phyloP scores from a whole-genome alignment of 2,329 filamentous ascomycete species.

The Akanthomyces muscarius region DNA sequence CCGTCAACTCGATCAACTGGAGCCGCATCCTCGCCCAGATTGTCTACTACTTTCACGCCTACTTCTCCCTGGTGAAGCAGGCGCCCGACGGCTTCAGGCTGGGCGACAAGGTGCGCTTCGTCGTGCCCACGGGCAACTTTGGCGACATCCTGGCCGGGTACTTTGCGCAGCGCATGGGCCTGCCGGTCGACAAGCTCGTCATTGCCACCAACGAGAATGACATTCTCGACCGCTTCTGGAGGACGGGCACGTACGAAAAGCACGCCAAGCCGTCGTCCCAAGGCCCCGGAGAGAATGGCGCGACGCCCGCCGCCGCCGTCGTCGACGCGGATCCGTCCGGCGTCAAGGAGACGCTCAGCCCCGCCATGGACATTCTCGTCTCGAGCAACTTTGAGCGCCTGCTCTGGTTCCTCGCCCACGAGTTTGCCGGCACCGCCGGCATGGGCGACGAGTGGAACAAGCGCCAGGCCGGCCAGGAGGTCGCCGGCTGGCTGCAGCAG shows the following conservation, averaged over 20 bases:
- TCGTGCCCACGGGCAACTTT: slow-evolving; percentile 95
- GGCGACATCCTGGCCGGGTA: slow-evolving; percentile 91
- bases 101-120: slow-evolving; percentile 71
- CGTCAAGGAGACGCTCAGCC: slow-evolving; percentile 86
- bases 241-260: slow-evolving; percentile 86
- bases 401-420: slow-evolving; percentile 86
- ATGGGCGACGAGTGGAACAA: slow-evolving; percentile 64
- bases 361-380: slow-evolving; percentile 97
- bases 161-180: slow-evolving; percentile 85
- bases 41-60: slow-evolving; percentile 93
- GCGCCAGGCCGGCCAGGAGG: slow-evolving; percentile 69
- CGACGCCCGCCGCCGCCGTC: slow-evolving; percentile 44
- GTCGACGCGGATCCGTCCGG: slow-evolving; percentile 63
- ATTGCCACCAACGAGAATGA: slow-evolving; percentile 98
- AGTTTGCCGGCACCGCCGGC: slow-evolving; percentile 55
- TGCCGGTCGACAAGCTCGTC: slow-evolving; percentile 82
- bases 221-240: slow-evolving; percentile 93
- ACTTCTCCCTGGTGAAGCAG: slow-evolving; percentile 71
- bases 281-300: slow-evolving; percentile 49
- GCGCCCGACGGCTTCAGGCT: slow-evolving; percentile 54
- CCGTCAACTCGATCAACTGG: slow-evolving; percentile 97
- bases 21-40: slow-evolving; percentile 94
- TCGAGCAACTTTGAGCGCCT: slow-evolving; percentile 95
- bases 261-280: slow-evolving; percentile 48
- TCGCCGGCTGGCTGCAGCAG: slow-evolving; percentile 71